phyloP scores from a whole-genome alignment of 2,329 filamentous ascomycete species.

The Penicillium crustosum region DNA sequence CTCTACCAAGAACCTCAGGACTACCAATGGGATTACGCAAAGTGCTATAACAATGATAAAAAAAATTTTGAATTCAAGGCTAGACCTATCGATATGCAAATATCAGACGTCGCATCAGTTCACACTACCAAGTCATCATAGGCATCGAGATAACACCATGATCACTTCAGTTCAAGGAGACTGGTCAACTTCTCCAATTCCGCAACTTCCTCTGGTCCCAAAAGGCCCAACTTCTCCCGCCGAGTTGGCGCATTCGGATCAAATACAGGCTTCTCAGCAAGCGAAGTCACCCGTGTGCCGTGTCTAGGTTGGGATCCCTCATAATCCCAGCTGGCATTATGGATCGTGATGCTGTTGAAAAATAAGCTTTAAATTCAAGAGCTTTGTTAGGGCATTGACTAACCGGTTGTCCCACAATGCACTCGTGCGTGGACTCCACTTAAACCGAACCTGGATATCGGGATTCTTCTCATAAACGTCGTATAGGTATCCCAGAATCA shows the following conservation, averaged over 20 bases:
- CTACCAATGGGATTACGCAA: not conserved
- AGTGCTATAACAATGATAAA: not conserved
- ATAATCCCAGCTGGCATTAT: slow-evolving; percentile 74
- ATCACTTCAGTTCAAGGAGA: slow-evolving; percentile 9
- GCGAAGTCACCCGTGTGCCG: slow-evolving; percentile 67
- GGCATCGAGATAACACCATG: not conserved
- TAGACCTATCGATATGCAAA: not conserved
- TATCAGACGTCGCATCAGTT: no score
- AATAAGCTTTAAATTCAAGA: not conserved
- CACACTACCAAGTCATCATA: not conserved
- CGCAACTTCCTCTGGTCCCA: slow-evolving; percentile 55
- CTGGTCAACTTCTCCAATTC: slow-evolving; percentile 17
- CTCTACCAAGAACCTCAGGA: not conserved
- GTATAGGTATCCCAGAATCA: slow-evolving; percentile 65
- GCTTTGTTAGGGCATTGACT: slow-evolving; percentile 19
- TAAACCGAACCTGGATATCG: slow-evolving; percentile 71
- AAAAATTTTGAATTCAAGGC: not conserved
- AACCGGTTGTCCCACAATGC: slow-evolving; percentile 71
- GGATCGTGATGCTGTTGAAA: slow-evolving; percentile 63
- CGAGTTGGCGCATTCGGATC: slow-evolving; percentile 64
- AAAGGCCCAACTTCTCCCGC: slow-evolving; percentile 64
- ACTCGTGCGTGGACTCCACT: slow-evolving; percentile 66
- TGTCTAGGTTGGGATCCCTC: slow-evolving; percentile 66
- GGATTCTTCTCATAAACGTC: slow-evolving; percentile 68
- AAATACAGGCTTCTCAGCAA: slow-evolving; percentile 72